Conservation (phyloP, 1,139 yeast genomes). For the Geotrichum candidum region DNA sequence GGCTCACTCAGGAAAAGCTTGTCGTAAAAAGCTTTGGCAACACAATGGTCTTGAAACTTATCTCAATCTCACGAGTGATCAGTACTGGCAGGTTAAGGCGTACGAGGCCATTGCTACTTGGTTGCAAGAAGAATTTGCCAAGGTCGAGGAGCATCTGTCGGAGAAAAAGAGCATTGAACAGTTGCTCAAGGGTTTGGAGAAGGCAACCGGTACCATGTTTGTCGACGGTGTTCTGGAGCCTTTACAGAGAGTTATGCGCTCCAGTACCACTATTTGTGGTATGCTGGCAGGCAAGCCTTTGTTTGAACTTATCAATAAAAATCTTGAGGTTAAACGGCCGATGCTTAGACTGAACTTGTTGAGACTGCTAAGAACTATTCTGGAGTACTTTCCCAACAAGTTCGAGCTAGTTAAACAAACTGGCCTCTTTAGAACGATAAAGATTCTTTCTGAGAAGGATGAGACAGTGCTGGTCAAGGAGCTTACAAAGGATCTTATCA, state of each 20-base stretch:
- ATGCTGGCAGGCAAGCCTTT: conserved; percentile 19
- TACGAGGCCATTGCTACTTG: conserved; percentile 49
- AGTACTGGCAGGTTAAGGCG: conserved; percentile 67
- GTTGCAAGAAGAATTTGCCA: conserved; percentile 32
- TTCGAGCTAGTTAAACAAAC: conserved; percentile 3
- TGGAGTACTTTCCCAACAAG: conserved; percentile 11
- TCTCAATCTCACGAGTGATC: conserved; percentile 47
- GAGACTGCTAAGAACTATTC: conserved; percentile 19
- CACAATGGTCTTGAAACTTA: conserved; percentile 45
- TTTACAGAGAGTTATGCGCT: conserved; percentile 22
- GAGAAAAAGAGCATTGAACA: conserved; percentile 17
- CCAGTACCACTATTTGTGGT: conserved; percentile 21
- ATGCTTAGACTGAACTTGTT: conserved; percentile 24
- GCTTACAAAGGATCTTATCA: conserved; percentile 14
- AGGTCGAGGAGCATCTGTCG: conserved; percentile 26
- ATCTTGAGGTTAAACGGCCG: conserved; percentile 21
- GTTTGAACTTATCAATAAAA: conserved; percentile 19
- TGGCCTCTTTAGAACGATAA: conserved; percentile 3
- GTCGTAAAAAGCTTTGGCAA: conserved; percentile 39
- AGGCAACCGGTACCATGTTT: conserved; percentile 20
- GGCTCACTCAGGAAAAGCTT: conserved; percentile 45
- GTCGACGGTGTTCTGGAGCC: conserved; percentile 26
- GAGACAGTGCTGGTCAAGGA: conserved; percentile 14
- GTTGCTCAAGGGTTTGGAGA: conserved; percentile 23
- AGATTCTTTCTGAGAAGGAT: conserved; percentile 5